phyloP scores from a whole-genome alignment of 148 eudicot species.

The Dianthus caryophyllus region DNA sequence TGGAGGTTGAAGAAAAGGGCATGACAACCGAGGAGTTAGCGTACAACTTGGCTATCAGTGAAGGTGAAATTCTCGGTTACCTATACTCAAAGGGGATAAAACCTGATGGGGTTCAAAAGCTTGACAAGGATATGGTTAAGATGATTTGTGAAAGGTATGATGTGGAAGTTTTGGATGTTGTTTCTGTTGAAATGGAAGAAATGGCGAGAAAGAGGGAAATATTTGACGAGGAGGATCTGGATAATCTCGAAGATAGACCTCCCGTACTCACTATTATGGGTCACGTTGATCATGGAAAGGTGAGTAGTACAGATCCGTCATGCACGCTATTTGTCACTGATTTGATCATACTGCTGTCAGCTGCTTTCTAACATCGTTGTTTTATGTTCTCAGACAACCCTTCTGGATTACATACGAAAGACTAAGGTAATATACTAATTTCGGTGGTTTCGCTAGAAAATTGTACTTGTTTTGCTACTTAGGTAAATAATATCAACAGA shows the following conservation, averaged over 20 bases:
- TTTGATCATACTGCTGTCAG: slow-evolving; percentile 15
- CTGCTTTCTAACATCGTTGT: slow-evolving; percentile 31
- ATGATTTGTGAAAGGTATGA: slow-evolving; percentile 79
- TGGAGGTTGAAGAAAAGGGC: slow-evolving; percentile 88
- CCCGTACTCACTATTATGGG: slow-evolving; percentile 99
- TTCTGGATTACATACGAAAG: slow-evolving; percentile 83
- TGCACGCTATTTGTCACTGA: neutral
- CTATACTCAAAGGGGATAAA: slow-evolving; percentile 76
- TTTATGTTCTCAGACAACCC: slow-evolving; percentile 74
- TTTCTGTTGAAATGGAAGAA: slow-evolving; percentile 52
- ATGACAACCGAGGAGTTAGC: slow-evolving; percentile 86
- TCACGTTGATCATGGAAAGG: slow-evolving; percentile 99
- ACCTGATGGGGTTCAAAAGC: slow-evolving; percentile 75
- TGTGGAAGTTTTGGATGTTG: slow-evolving; percentile 83
- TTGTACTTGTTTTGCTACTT: neutral
- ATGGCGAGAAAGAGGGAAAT: slow-evolving; percentile 88
- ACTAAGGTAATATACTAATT: slow-evolving; percentile 63
- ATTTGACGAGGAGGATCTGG: slow-evolving; percentile 82
- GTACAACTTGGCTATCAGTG: slow-evolving; percentile 75
- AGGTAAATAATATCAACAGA: neutral
- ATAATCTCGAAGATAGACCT: slow-evolving; percentile 80
- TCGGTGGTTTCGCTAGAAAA: neutral
- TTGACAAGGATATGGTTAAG: slow-evolving; percentile 86
- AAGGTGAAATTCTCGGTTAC: slow-evolving; percentile 86
- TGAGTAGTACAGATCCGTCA: slow-evolving; percentile 20